Conservation (phyloP, 148 eudicot species). For the Camellia lanceoleosa region DNA sequence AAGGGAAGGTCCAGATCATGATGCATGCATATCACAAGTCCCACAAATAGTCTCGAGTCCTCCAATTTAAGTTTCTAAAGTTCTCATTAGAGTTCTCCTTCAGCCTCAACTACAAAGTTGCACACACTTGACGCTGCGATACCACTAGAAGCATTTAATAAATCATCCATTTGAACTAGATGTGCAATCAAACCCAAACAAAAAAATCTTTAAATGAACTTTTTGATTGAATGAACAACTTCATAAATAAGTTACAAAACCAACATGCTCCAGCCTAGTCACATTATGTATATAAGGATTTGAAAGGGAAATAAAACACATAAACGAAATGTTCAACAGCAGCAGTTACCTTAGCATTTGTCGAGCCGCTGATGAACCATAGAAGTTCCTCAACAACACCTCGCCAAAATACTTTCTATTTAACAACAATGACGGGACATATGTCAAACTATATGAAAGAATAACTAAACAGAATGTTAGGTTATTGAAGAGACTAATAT, state of each 20-base stretch:
- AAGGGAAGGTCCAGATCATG: background rate
- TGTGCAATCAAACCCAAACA: background rate
- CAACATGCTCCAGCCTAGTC: background rate
- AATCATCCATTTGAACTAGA: background rate
- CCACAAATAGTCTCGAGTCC: background rate
- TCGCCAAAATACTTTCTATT: conserved; percentile 88
- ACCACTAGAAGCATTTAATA: background rate
- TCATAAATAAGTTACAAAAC: background rate
- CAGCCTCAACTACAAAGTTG: background rate
- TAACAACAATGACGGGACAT: conserved; percentile 2
- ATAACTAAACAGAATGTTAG: background rate
- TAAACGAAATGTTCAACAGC: background rate
- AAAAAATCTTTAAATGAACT: background rate
- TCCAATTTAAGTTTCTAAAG: background rate
- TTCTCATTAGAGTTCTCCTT: background rate
- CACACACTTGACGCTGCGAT: background rate
- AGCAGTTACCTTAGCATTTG: conserved; percentile 81
- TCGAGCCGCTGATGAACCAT: conserved; percentile 98
- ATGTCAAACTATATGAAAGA: conserved; percentile 18
- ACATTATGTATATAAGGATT: background rate
- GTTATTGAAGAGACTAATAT: background rate
- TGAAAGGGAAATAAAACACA: background rate
- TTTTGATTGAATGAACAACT: background rate
- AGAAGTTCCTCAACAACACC: conserved; percentile 95
- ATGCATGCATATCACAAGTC: conserved; percentile 3